Percentiles rank a stretch among this genome's conserved stretches.
phyloP scores from a whole-genome alignment of 371 early-diverging fungal species.

The Saksenaea oblongispora region DNA sequence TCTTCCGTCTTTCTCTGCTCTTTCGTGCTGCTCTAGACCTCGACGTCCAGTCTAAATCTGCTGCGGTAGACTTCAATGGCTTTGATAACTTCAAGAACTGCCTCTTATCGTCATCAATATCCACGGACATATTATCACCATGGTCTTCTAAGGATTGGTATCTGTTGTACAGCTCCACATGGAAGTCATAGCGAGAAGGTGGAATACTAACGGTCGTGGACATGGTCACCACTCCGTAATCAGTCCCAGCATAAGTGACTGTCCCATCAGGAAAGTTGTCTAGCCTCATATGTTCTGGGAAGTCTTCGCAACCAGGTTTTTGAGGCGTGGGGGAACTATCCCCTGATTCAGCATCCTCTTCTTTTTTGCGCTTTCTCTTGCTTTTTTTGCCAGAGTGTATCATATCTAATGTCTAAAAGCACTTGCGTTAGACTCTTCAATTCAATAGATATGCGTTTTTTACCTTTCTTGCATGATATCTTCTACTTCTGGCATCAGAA shows the following conservation, averaged over 20 bases:
- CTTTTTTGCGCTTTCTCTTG: not conserved
- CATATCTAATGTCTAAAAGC: not conserved
- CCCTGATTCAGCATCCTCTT: not conserved
- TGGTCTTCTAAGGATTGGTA: not conserved
- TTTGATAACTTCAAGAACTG: not conserved
- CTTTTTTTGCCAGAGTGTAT: not conserved
- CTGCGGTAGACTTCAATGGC: not conserved
- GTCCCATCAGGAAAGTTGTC: not conserved
- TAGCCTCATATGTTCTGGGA: not conserved
- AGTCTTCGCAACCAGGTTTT: slow-evolving; percentile 1
- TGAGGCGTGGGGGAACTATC: not conserved
- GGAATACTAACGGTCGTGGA: not conserved
- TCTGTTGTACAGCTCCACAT: not conserved
- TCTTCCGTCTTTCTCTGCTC: not conserved
- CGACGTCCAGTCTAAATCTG: not conserved
- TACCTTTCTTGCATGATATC: not conserved
- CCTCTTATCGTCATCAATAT: not conserved
- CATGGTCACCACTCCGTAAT: slow-evolving; percentile 1
- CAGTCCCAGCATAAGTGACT: not conserved
- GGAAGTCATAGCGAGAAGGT: not conserved
- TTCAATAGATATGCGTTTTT: not conserved
- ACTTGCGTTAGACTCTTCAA: not conserved
- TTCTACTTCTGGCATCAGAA: not conserved
- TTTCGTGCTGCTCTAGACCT: not conserved
- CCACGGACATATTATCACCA: not conserved